These are phyloP conservation scores for Neurospora pannonica DNA, from an alignment of 495 filamentous ascomycete species.

Conservation along the genomic window DNA sequence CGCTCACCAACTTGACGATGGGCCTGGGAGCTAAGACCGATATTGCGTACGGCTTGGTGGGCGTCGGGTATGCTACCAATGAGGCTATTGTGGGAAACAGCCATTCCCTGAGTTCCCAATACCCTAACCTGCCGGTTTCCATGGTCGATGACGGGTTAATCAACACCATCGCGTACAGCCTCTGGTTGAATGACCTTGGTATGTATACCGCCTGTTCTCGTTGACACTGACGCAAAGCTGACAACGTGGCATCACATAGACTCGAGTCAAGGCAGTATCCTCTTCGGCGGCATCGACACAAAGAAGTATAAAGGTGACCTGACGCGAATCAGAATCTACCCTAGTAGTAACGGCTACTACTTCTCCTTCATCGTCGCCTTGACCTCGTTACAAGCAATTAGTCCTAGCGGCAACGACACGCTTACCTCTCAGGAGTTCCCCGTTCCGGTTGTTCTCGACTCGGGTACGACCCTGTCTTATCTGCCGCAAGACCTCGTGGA, in stretches of 20 bases:
- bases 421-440: slow-evolving; percentile 45
- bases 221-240: background rate
- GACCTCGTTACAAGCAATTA: slow-evolving; percentile 43
- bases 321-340: slow-evolving; percentile 52
- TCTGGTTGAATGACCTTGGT: slow-evolving; percentile 78
- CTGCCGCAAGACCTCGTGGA: slow-evolving; percentile 61
- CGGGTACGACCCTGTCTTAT: slow-evolving; percentile 79
- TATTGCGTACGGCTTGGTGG: slow-evolving; percentile 71
- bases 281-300: slow-evolving; percentile 91
- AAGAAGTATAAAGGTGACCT: slow-evolving; percentile 72
- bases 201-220: slow-evolving; percentile 3
- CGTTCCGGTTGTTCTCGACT: slow-evolving; percentile 71
- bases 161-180: slow-evolving; percentile 73
- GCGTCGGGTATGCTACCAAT: slow-evolving; percentile 73
- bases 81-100: slow-evolving; percentile 57
- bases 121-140: slow-evolving; percentile 70
- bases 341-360: slow-evolving; percentile 32
- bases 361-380: slow-evolving; percentile 67
- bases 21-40: slow-evolving; percentile 66
- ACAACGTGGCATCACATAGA: slow-evolving; percentile 8
- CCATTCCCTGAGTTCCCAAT: slow-evolving; percentile 32
- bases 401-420: slow-evolving; percentile 37
- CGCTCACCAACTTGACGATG: slow-evolving; percentile 66
- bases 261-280: slow-evolving; percentile 34
- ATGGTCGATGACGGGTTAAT: slow-evolving; percentile 67